phyloP scores from a whole-genome alignment of 2,329 filamentous ascomycete genomes.

The Fusarium robinianum region DNA sequence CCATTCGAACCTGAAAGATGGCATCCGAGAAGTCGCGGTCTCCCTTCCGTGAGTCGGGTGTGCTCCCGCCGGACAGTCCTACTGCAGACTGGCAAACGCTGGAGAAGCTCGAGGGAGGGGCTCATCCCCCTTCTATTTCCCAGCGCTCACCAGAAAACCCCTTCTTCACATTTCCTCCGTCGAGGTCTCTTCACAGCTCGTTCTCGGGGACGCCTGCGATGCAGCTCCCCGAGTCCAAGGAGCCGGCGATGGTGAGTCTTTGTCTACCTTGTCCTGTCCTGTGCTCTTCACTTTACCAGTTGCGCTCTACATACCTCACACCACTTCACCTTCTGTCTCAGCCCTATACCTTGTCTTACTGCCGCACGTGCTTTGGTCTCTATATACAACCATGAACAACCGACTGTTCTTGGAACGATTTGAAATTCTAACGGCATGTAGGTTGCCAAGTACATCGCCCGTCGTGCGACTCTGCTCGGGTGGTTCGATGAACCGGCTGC shows the following conservation, averaged over 20 bases:
- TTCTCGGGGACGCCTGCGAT: conserved; percentile 30
- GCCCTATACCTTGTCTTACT: no score
- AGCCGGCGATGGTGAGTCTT: conserved; percentile 26
- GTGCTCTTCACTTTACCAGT: no score
- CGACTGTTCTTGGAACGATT: neutral
- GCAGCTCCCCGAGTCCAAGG: conserved; percentile 22
- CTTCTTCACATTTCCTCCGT: conserved; percentile 10
- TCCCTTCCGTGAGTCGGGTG: conserved; percentile 30
- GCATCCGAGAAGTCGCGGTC: conserved; percentile 27
- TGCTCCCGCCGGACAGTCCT: conserved; percentile 25
- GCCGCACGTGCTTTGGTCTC: no score
- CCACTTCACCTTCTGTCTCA: neutral
- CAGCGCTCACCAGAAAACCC: conserved; percentile 10
- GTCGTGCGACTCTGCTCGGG: conserved; percentile 33
- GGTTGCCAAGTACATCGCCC: conserved; percentile 35
- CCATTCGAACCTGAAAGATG: conserved; percentile 12
- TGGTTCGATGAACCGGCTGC: conserved; percentile 35
- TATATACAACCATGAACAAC: no score
- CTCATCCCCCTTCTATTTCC: neutral
- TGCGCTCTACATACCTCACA: no score
- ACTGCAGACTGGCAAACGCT: conserved; percentile 21
- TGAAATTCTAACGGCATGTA: conserved; percentile 11
- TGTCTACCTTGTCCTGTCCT: neutral
- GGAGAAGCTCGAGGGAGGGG: conserved; percentile 26
- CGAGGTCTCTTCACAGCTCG: conserved; percentile 30